phyloP scores from a whole-genome alignment of 345 rosid species.

The Nephelium lappaceum region DNA sequence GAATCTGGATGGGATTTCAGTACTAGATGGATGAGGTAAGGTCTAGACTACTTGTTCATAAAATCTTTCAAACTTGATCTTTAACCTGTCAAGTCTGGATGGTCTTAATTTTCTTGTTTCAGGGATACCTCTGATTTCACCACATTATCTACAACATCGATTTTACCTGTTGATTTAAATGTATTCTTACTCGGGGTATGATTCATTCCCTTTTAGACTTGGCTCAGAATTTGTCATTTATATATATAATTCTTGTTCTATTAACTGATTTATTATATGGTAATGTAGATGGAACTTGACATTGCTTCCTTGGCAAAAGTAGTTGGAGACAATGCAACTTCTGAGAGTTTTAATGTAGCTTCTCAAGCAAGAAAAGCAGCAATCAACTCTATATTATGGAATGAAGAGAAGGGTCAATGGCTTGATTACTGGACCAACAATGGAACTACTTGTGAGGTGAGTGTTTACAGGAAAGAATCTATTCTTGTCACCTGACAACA shows the following conservation, averaged over 20 bases:
- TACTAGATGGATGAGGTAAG: constrained; percentile 93
- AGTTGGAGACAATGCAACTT: constrained; percentile 45
- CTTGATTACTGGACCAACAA: constrained; percentile 72
- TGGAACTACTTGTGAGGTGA: constrained; percentile 34
- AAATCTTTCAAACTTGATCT: not conserved
- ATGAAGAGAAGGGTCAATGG: constrained; percentile 78
- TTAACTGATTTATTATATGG: constrained; percentile 4
- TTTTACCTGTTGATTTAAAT: constrained; percentile 88
- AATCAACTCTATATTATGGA: constrained; percentile 68
- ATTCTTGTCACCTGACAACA: not conserved
- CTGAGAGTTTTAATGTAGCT: constrained; percentile 50
- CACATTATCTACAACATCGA: constrained; percentile 66
- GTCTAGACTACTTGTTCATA: not conserved
- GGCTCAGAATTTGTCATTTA: not conserved
- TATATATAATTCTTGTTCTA: constrained; percentile 6
- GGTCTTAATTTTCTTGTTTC: constrained; percentile 19
- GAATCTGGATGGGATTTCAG: constrained; percentile 97
- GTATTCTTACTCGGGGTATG: constrained; percentile 68
- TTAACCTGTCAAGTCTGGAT: not conserved
- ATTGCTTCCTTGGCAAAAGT: constrained; percentile 67
- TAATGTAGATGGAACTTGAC: constrained; percentile 85
- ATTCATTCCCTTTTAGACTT: constrained; percentile 1
- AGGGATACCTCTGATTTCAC: constrained; percentile 67
- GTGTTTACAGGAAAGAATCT: not conserved
- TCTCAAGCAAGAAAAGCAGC: constrained; percentile 67